Base-by-base conservation (phyloP, 495 filamentous ascomycete species). In the Neurospora sublineolata region DNA sequence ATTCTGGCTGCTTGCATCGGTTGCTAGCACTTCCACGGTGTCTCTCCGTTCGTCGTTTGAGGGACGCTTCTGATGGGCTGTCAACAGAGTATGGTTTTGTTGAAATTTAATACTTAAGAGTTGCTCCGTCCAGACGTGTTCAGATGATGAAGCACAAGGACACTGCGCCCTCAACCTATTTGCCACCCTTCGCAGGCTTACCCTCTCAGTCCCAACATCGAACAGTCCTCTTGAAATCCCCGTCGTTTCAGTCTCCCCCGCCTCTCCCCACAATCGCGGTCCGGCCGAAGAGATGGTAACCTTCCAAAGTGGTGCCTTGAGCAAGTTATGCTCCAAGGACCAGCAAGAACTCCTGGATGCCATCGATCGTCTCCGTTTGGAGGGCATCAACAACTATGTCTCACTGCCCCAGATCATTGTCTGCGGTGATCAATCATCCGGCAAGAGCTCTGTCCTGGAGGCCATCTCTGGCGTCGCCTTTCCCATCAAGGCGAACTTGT, bases 391-490 rank as follows among this genome's bases (percentile, higher is more conserved):
- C 67, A 78, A 80, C 14, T 83, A 87, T 71, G 79, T 92, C 5
- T 83, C 86, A 4, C 83, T 92, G 0, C 91, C 91, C 0, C 88
- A 93, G 69, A 82, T 93, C 64, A 84, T 92, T 10, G 89, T 93
- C 18, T 91, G 87, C 76, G 91, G 91, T 0, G 86, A 90, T 73
- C 90, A 92, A 73, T 90, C 88, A 0, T 86, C 86, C 1, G 90
- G 91, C 3, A 93, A 92, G 71, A 91, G 89, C 75, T 93, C 90
- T 0, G 90, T 93, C 0, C 82, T 93, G 0, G 87, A 93, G 79
- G 90, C 88, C 0, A 87, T 94, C 42, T 91, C 90, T 0, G 86
- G 89, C n/a, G 86, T 93, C 8, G 82, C 86, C 0, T 93, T 93
- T 71, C 89, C 90, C 0, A 75, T 83, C 18, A 87, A 89, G 36